phyloP scores from a whole-genome alignment of 1,284 basidiomycete genomes.

The Cystobasidiaceae sp. region DNA sequence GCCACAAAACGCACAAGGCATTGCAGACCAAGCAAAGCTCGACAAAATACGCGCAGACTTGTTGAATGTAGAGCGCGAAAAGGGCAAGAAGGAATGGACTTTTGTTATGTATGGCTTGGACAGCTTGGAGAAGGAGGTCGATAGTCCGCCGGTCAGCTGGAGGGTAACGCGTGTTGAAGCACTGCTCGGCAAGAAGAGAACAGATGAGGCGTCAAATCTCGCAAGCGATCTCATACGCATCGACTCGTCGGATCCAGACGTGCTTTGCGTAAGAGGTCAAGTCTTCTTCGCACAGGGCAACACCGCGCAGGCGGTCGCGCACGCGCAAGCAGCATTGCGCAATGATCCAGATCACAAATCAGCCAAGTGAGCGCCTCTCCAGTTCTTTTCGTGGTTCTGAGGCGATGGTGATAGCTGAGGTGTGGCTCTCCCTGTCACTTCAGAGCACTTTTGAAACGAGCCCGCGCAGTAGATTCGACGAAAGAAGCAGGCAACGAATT shows the following conservation, averaged over 20 bases:
- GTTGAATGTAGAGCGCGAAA: slow-evolving; percentile 56
- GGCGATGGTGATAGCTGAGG: neutral
- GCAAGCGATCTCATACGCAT: slow-evolving; percentile 41
- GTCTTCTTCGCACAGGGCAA: slow-evolving; percentile 71
- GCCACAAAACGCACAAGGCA: slow-evolving; percentile 49
- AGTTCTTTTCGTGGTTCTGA: neutral
- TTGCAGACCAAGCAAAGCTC: slow-evolving; percentile 13
- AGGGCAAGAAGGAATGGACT: slow-evolving; percentile 52
- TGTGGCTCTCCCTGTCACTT: neutral
- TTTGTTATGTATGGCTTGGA: slow-evolving; percentile 43
- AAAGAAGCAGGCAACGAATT: slow-evolving; percentile 78
- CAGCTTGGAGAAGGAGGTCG: slow-evolving; percentile 61
- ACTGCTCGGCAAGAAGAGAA: slow-evolving; percentile 62
- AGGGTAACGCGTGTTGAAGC: slow-evolving; percentile 70
- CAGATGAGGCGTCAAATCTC: slow-evolving; percentile 57
- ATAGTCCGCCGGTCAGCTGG: slow-evolving; percentile 69
- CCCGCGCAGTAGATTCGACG: slow-evolving; percentile 69
- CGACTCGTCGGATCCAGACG: slow-evolving; percentile 69
- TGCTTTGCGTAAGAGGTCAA: slow-evolving; percentile 70
- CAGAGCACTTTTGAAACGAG: slow-evolving; percentile 60
- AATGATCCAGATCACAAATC: slow-evolving; percentile 70
- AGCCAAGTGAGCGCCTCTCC: slow-evolving; percentile 52
- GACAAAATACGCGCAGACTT: slow-evolving; percentile 28
- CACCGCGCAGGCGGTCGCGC: slow-evolving; percentile 63
- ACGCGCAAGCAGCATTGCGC: slow-evolving; percentile 66